These are phyloP conservation scores for Dendrobium huoshanense DNA, from an alignment of 106 monocot genomes.

Conservation along the genomic window DNA sequence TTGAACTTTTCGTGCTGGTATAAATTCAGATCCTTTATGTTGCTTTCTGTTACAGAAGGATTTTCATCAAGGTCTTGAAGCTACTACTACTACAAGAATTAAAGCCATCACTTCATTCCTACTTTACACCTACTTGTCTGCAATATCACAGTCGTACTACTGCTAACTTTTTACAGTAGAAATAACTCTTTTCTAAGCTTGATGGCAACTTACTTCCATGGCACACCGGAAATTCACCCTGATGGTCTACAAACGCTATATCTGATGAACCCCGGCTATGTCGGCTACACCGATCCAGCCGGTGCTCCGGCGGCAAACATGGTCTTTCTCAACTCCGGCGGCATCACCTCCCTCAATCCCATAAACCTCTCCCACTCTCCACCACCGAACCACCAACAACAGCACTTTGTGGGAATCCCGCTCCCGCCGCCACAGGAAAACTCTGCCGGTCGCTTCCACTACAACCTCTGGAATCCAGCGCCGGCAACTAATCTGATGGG, in stretches of 20 bases:
- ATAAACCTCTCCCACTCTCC: too few relatives aligned
- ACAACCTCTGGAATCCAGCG: conserved; percentile 33
- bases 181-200: background rate
- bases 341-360: conserved; percentile 26
- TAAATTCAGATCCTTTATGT: background rate
- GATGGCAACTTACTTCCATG: conserved; percentile 68
- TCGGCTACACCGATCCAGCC: conserved; percentile 29
- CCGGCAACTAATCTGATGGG: background rate
- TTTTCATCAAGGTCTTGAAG: too few relatives aligned
- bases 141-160: too few relatives aligned
- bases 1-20: background rate
- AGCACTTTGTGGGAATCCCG: conserved; percentile 58
- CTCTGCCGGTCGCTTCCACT: conserved; percentile 18
- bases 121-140: too few relatives aligned
- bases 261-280: conserved; percentile 65
- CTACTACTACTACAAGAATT: too few relatives aligned
- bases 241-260: conserved; percentile 69
- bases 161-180: background rate
- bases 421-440: conserved; percentile 17
- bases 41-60: background rate
- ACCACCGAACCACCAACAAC: conserved; percentile 6
- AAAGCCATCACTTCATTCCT: too few relatives aligned
- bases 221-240: conserved; percentile 46
- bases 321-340: conserved; percentile 46
- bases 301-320: conserved; percentile 36